These are phyloP conservation scores for Mycena vulgaris DNA, from an alignment of 768 basidiomycete genomes.

Conservation along the genomic window DNA sequence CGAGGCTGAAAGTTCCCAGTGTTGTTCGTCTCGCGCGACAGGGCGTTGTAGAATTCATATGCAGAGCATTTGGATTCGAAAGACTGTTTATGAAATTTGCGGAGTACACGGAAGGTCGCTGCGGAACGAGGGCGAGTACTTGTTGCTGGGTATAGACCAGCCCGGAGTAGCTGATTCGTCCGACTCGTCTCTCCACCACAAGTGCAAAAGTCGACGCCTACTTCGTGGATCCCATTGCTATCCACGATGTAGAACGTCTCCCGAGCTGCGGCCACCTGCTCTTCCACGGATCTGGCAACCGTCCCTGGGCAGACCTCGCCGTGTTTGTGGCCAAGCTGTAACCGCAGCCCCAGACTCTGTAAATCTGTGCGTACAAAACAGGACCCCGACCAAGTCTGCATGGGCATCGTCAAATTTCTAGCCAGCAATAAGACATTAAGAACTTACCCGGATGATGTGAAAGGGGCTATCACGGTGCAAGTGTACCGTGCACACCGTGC, in stretches of 20 bases:
- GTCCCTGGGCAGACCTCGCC: background rate
- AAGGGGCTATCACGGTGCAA: slow-evolving; percentile 11
- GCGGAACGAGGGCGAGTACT: slow-evolving; percentile 44
- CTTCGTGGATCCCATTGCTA: slow-evolving; percentile 42
- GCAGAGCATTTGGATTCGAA: slow-evolving; percentile 51
- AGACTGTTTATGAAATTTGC: slow-evolving; percentile 49
- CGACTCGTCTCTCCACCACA: slow-evolving; percentile 42
- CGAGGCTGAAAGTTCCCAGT: slow-evolving; percentile 2
- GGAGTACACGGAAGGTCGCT: slow-evolving; percentile 47
- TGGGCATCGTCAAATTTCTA: background rate
- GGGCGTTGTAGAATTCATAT: slow-evolving; percentile 49
- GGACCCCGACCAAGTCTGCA: slow-evolving; percentile 2
- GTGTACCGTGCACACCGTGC: background rate
- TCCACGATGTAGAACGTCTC: slow-evolving; percentile 48
- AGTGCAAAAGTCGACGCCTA: slow-evolving; percentile 49
- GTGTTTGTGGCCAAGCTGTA: slow-evolving; percentile 41
- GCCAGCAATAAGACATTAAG: background rate
- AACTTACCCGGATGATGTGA: slow-evolving; percentile 2
- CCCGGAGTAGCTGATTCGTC: slow-evolving; percentile 51
- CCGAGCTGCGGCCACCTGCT: background rate
- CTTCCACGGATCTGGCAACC: background rate
- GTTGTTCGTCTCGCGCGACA: slow-evolving; percentile 49
- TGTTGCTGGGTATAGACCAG: slow-evolving; percentile 50
- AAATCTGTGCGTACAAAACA: slow-evolving; percentile 23
- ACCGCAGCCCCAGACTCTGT: slow-evolving; percentile 37